A percentile compares a stretch with the other conserved stretches of the same genome.
These are phyloP conservation scores for Pichia exigua DNA, from an alignment of 805 yeast genomes.

Conservation along the genomic window DNA sequence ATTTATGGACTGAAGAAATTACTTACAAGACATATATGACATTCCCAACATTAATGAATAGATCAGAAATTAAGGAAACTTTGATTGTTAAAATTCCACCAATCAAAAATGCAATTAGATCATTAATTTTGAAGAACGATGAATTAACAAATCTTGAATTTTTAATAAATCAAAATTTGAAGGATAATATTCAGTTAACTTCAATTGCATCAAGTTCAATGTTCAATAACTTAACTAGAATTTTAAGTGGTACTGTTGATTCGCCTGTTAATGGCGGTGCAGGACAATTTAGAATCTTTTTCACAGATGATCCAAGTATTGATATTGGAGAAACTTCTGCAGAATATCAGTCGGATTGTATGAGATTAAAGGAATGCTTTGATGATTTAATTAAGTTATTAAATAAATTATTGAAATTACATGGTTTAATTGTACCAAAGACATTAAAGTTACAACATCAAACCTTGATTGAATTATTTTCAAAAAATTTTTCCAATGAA, in stretches of 20 bases:
- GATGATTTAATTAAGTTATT: conserved; percentile 61
- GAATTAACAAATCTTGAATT: conserved; percentile 66
- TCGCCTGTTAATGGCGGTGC: conserved; percentile 93
- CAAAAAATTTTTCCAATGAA: conserved; percentile 61
- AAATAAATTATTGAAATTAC: conserved; percentile 58
- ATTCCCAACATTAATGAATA: conserved; percentile 84
- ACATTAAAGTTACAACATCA: conserved; percentile 56
- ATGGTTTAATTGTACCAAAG: conserved; percentile 54
- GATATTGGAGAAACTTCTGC: conserved; percentile 17
- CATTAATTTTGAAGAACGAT: conserved; percentile 58
- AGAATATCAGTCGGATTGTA: conserved; percentile 19
- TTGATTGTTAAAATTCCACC: conserved; percentile 62
- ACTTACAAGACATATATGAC: conserved; percentile 66
- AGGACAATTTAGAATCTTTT: conserved; percentile 69
- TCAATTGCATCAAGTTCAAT: conserved; percentile 28
- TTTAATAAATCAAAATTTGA: conserved; percentile 35
- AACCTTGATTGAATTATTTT: conserved; percentile 55
- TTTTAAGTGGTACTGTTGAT: conserved; percentile 78
- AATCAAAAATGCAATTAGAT: conserved; percentile 68
- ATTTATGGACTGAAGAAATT: conserved; percentile 84
- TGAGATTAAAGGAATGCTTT: conserved; percentile 42
- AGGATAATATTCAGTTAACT: conserved; percentile 29
- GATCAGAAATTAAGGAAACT: conserved; percentile 58
- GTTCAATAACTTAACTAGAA: conserved; percentile 61
- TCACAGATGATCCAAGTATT: conserved; percentile 20